Evolutionary conservation across 176 grass and related monocot genomes (phyloP).

Genomic region (Triticum timopheevii): DNA sequence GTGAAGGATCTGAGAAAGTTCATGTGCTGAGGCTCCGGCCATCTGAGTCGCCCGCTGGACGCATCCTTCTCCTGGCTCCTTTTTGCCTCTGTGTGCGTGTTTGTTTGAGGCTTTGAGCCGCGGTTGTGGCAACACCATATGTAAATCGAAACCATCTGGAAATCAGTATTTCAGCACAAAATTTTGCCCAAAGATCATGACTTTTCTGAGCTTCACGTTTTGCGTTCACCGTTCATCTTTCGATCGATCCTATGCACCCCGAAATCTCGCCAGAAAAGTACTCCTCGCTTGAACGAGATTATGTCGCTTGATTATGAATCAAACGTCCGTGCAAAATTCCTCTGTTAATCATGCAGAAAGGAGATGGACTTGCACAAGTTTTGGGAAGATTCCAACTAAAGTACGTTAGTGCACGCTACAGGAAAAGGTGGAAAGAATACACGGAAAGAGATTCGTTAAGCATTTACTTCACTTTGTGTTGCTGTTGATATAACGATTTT

Average conservation of each 20-base stretch:
- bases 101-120: background rate
- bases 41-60: background rate
- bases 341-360: background rate
- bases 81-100: background rate
- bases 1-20: background rate
- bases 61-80: background rate
- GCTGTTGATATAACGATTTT: too few species aligned
- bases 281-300: too few species aligned
- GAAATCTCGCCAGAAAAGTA: too few species aligned
- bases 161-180: background rate
- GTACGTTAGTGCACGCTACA: too few species aligned
- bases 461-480: too few species aligned
- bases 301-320: background rate
- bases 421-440: too few species aligned
- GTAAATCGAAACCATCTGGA: background rate
- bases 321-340: background rate
- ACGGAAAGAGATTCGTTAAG: too few species aligned
- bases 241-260: background rate
- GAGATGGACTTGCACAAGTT: background rate
- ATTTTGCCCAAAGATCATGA: background rate
- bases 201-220: background rate
- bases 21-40: background rate
- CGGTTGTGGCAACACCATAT: background rate
- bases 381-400: background rate
- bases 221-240: background rate